Conservation (phyloP, 495 filamentous ascomycete genomes). For the Tricharina praecox region DNA sequence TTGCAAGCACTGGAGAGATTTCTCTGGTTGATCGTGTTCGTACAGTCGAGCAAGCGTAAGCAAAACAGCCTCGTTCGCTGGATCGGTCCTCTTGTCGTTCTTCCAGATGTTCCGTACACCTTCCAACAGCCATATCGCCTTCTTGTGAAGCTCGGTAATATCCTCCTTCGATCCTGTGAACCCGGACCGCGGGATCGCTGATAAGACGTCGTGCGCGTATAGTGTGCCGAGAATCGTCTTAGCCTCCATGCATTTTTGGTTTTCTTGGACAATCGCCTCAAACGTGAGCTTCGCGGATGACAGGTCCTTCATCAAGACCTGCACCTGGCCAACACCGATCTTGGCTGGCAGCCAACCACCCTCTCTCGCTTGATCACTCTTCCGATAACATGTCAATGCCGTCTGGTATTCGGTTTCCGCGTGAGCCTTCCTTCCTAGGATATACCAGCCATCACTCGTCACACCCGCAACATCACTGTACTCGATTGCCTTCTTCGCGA, state of each 20-base stretch:
- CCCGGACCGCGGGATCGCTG: constrained; percentile 36
- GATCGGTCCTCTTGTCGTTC: constrained; percentile 62
- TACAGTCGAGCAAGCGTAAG: constrained; percentile 84
- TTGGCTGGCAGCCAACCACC: constrained; percentile 82
- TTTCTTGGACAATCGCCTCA: constrained; percentile 62
- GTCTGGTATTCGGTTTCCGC: constrained; percentile 46
- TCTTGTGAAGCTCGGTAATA: constrained; percentile 62
- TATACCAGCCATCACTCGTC: constrained; percentile 91
- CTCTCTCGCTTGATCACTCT: constrained; percentile 78
- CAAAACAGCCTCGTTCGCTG: constrained; percentile 70
- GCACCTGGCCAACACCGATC: constrained; percentile 78
- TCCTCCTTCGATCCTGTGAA: constrained; percentile 62
- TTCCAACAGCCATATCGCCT: constrained; percentile 68
- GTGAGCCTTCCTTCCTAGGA: constrained; percentile 79
- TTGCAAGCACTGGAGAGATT: constrained; percentile 73
- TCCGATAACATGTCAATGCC: constrained; percentile 65
- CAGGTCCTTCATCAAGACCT: constrained; percentile 61
- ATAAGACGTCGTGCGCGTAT: constrained; percentile 85
- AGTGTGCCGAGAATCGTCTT: constrained; percentile 79
- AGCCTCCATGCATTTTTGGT: constrained; percentile 62
- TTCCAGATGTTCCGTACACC: constrained; percentile 79
- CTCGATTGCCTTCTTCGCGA: constrained; percentile 86
- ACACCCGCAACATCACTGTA: constrained; percentile 88
- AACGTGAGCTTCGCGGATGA: constrained; percentile 84
- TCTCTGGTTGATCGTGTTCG: constrained; percentile 67